Conservation (phyloP, 2,329 filamentous ascomycete species). For the Xylaria sp. region DNA sequence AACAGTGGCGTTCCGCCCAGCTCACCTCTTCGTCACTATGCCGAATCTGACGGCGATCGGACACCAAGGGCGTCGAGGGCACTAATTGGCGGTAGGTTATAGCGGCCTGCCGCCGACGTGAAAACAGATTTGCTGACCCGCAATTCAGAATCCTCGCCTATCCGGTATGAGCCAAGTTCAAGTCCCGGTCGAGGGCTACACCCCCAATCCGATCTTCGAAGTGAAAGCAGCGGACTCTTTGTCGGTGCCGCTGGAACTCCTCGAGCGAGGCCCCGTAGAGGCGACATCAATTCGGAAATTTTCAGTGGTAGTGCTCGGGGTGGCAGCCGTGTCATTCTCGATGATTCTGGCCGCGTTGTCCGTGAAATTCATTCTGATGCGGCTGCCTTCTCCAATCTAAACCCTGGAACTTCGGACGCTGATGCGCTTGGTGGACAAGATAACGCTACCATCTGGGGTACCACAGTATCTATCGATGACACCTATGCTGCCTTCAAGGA, state of each 20-base stretch:
- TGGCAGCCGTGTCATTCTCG: constrained; percentile 67
- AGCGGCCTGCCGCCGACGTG: neutral
- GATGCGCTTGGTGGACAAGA: constrained; percentile 85
- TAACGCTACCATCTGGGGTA: constrained; percentile 92
- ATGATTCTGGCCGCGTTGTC: constrained; percentile 68
- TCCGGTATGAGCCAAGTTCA: constrained; percentile 90
- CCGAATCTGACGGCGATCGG: constrained; percentile 69
- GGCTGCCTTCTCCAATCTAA: constrained; percentile 69
- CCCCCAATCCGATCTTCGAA: constrained; percentile 76
- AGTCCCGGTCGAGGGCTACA: constrained; percentile 76
- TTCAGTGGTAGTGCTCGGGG: constrained; percentile 66
- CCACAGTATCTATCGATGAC: constrained; percentile 92
- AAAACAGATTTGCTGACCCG: constrained; percentile 16
- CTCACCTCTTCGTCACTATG: constrained; percentile 69
- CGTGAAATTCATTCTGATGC: constrained; percentile 69
- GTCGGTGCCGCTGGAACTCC: constrained; percentile 72
- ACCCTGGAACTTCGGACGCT: constrained; percentile 92
- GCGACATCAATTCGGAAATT: constrained; percentile 87
- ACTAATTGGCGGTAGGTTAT: constrained; percentile 69
- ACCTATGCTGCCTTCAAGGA: constrained; percentile 89
- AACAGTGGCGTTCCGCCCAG: constrained; percentile 57
- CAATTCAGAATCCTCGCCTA: constrained; percentile 84
- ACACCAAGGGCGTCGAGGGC: constrained; percentile 75
- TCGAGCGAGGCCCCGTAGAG: constrained; percentile 71
- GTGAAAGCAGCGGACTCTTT: constrained; percentile 88